Base-by-base conservation (phyloP, 306 rosid genomes). In the Quercus glauca region DNA sequence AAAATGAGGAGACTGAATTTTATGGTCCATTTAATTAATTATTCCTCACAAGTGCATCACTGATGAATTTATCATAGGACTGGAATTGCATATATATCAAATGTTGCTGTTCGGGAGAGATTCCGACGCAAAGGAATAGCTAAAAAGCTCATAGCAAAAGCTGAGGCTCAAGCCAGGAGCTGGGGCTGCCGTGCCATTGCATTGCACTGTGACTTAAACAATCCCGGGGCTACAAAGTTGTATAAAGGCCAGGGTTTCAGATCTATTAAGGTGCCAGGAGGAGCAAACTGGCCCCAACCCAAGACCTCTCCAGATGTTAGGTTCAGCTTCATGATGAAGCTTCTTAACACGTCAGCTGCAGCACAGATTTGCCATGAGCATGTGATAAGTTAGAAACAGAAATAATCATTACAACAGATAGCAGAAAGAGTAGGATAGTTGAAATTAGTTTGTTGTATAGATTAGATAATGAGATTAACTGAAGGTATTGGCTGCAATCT, bases 241-340 rank as follows among this genome's bases (percentile, higher is more conserved):
- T 95, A 95, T 78, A 83, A 59, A 84, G 92, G 93, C 35, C 94
- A 88, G 83, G 98, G 99, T 73, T 93, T 89, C 93, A 95, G 83
- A 80, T 69, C 81, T 71, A 81, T 96, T 57, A 93, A 87, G 85
- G 92, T 95, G 76, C 99, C 99, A 13, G 92, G 86, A 82, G 98
- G 97, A 85, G 97, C 99, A 61, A 90, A 87, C 69, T 96, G 99
- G 99, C 99, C 98, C 20, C 90, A 86, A 76, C 99, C 99, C n/a
- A 96, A 83, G 89, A 93, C 97, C 41, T 87, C 90, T n/a, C 94
- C 98, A 0, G 91, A 96, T 80, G 76, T 87, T 28, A 85, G 60
- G 70, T 96, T 91, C 90, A 80, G 73, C 82, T 93, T 96, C 90
- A 96, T 96, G 99, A 96, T 96, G 99, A 96, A 96, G 94, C 91